phyloP scores from a whole-genome alignment of 73 alveolate species.

The Paramecium sexaurelia region DNA sequence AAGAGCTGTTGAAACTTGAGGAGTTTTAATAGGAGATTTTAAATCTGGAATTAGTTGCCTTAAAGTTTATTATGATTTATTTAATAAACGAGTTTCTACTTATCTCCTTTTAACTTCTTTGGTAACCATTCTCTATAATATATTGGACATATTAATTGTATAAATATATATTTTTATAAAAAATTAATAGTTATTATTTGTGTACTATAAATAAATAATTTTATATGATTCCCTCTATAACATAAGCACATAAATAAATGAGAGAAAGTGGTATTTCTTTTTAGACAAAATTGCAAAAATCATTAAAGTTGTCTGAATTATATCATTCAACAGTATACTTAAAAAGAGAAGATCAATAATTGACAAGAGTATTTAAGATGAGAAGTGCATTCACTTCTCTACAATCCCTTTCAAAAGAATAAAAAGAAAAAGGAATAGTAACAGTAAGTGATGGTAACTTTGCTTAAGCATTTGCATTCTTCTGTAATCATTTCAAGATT shows the following conservation, averaged over 20 bases:
- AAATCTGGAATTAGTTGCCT: background rate
- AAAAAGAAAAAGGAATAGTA: conserved; percentile 48
- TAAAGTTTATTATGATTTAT: background rate
- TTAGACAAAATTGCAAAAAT: conserved; percentile 44
- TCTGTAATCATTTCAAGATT: background rate
- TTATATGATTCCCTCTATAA: background rate
- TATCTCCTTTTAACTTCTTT: conserved; percentile 8
- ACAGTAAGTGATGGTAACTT: conserved; percentile 65
- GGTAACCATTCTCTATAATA: background rate
- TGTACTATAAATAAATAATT: background rate
- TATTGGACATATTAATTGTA: background rate
- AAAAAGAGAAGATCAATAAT: conserved; percentile 52
- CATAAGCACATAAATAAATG: background rate
- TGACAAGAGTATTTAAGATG: conserved; percentile 27
- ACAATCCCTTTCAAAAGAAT: background rate
- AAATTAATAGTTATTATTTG: background rate
- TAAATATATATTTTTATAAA: too few species aligned
- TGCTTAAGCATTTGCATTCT: conserved; percentile 60
- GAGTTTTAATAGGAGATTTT: background rate
- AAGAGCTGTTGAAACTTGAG: conserved; percentile 1
- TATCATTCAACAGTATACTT: conserved; percentile 36
- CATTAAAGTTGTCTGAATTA: conserved; percentile 10
- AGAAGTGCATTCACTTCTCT: conserved; percentile 4
- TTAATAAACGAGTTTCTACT: background rate
- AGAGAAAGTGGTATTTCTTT: conserved; percentile 38